phyloP scores from a whole-genome alignment of 106 monocot species.

The Dioscorea dumetorum region DNA sequence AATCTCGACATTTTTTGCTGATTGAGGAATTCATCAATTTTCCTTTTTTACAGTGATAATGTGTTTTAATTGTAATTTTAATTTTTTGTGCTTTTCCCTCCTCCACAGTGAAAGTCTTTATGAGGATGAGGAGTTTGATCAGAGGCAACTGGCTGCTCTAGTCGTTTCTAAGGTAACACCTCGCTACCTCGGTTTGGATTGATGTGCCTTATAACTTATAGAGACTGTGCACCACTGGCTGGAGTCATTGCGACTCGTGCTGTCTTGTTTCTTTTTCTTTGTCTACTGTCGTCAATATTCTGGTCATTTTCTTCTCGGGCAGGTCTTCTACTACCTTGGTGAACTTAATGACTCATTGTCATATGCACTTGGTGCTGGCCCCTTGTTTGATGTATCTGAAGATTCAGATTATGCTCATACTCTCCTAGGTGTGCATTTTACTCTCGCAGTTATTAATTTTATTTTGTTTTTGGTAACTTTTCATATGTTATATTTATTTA shows the following conservation, averaged over 20 bases:
- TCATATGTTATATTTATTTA: neutral
- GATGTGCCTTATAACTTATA: neutral
- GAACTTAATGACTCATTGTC: conserved; percentile 91
- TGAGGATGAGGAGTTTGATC: conserved; percentile 94
- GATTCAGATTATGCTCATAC: conserved; percentile 89
- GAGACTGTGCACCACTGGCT: neutral
- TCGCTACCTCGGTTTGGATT: neutral
- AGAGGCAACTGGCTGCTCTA: conserved; percentile 90
- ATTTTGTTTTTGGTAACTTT: neutral
- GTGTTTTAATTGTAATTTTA: too few relatives aligned
- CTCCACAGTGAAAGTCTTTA: conserved; percentile 77
- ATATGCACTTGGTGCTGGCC: conserved; percentile 93
- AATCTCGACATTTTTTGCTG: too few relatives aligned
- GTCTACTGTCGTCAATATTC: neutral
- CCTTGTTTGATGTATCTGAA: conserved; percentile 92
- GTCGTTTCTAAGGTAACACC: conserved; percentile 79
- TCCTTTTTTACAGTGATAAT: too few relatives aligned
- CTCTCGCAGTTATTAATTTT: neutral
- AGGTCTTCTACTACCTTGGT: conserved; percentile 98
- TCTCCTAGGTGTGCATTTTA: conserved; percentile 48
- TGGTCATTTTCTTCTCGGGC: neutral
- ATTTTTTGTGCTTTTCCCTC: too few relatives aligned
- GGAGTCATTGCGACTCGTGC: too few relatives aligned
- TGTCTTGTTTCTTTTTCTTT: too few relatives aligned
- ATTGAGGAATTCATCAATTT: too few relatives aligned